These are phyloP conservation scores for Xylariales sp. DNA, from an alignment of 2,329 filamentous ascomycete species.

Conservation along the genomic window DNA sequence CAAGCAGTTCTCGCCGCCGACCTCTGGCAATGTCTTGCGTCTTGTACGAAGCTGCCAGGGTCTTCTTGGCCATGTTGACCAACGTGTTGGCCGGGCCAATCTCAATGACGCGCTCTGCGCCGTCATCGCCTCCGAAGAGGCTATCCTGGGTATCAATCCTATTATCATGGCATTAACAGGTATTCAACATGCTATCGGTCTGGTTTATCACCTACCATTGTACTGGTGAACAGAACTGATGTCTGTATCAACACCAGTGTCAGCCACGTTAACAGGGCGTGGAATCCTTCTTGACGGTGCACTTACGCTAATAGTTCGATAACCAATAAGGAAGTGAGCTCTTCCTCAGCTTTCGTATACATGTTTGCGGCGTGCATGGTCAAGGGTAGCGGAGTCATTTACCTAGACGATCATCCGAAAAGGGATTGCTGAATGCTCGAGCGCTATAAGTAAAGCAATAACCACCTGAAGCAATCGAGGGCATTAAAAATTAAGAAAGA, in stretches of 20 bases:
- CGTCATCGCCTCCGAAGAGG: slow-evolving; percentile 20
- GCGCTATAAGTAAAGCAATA: too few relatives aligned
- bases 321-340: slow-evolving; percentile 13
- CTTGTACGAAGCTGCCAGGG: slow-evolving; percentile 20
- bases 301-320: slow-evolving; percentile 27
- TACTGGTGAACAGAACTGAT: slow-evolving; percentile 11
- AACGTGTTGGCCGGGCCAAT: slow-evolving; percentile 32
- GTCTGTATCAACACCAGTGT: slow-evolving; percentile 1
- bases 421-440: too few relatives aligned
- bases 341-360: slow-evolving; percentile 9
- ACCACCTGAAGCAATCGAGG: too few relatives aligned
- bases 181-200: neutral
- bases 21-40: slow-evolving; percentile 16
- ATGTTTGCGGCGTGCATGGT: neutral
- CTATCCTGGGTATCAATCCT: slow-evolving; percentile 35
- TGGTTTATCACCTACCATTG: slow-evolving; percentile 7
- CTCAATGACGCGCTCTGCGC: slow-evolving; percentile 31
- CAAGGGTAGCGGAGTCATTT: too few relatives aligned
- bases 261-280: neutral
- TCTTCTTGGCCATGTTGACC: slow-evolving; percentile 32
- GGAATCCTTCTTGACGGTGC: too few relatives aligned
- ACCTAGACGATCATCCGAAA: too few relatives aligned
- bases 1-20: slow-evolving; percentile 20
- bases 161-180: slow-evolving; percentile 8
- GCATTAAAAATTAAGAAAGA: too few relatives aligned